phyloP scores from a whole-genome alignment of 306 rosid species.

The Begonia masoniana region DNA sequence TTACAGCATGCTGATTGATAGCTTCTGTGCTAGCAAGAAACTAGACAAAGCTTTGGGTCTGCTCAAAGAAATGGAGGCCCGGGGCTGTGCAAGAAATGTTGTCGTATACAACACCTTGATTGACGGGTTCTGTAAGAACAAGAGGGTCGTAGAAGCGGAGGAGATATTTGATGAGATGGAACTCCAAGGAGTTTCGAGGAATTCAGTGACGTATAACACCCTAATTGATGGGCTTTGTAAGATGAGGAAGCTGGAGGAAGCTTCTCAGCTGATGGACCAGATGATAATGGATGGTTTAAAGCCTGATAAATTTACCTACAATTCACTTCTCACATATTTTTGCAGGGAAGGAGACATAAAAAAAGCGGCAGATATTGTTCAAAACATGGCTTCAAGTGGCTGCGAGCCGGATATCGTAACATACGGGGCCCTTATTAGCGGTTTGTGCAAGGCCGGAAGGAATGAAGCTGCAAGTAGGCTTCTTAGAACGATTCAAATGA shows the following conservation, averaged over 20 bases:
- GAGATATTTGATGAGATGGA: slow-evolving; percentile 96
- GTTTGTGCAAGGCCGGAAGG: slow-evolving; percentile 84
- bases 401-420: slow-evolving; percentile 83
- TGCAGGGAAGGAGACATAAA: slow-evolving; percentile 68
- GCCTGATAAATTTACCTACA: slow-evolving; percentile 85
- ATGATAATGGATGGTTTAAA: slow-evolving; percentile 90
- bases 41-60: slow-evolving; percentile 49
- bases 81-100: slow-evolving; percentile 65
- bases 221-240: slow-evolving; percentile 81
- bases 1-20: slow-evolving; percentile 60
- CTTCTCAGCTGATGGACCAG: slow-evolving; percentile 88
- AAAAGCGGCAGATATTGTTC: slow-evolving; percentile 80
- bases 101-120: slow-evolving; percentile 73
- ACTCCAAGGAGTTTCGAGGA: slow-evolving; percentile 75
- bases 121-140: slow-evolving; percentile 74
- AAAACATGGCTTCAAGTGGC: slow-evolving; percentile 67
- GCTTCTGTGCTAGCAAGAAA: slow-evolving; percentile 45
- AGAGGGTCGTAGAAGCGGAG: slow-evolving; percentile 65
- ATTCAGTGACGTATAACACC: slow-evolving; percentile 65
- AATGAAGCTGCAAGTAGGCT: slow-evolving; percentile 67
- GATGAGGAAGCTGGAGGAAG: slow-evolving; percentile 64
- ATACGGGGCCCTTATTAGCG: slow-evolving; percentile 62
- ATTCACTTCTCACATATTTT: slow-evolving; percentile 60
- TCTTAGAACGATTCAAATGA: slow-evolving; percentile 77
- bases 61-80: slow-evolving; percentile 68